Evolutionary conservation across 495 filamentous ascomycete species (phyloP), one percentile per base, ranked within the genome.

Genomic region (Penicillium psychrofluorescens): DNA sequence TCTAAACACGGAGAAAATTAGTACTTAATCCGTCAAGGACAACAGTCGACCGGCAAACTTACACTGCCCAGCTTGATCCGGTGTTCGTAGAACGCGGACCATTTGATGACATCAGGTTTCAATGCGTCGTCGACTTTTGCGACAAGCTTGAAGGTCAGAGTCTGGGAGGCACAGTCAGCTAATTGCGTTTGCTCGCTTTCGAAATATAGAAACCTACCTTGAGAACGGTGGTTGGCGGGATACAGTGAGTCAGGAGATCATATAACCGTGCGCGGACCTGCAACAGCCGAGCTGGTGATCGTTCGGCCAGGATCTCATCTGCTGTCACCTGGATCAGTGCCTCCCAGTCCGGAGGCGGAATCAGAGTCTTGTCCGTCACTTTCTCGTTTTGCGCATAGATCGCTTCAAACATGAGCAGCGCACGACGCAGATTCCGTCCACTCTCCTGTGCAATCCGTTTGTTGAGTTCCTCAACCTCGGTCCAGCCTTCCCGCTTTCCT

Each of bases 1-100:
- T 98, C 73, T 83, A 40, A 49, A 55, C n/a, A 9, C 35, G 16
- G 7, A 39, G 8, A 2, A 38, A 27, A 34, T 66, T 38, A 66
- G 61, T 11, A 41, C 29, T 22, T 22, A 22, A 22, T 22, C 6
- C 22, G 15, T 16, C 15, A 4, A 16, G 22, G 22, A 22, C 4
- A 22, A 22, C 6, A 22, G 22, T 22, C 22, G 22, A 22, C 22
- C 22, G 4, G 22, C 5, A 12, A 30, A 46, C 47, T 64, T 68
- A 83, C 79, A 46, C 68, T 91, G 33, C 92, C 92, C 49, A 85
- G 79, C 49, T 84, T 83, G 60, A 96, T 85, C 48, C 92, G 77
- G 63, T 97, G 92, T 62, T 98, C 94, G 56, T 92, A 98, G 53
- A 96, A 96, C 0, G 92, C 92, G 16, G 87, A 84, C 90, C 91